Percentiles rank a stretch among this genome's conserved stretches.
Evolutionary conservation across 306 rosid species (phyloP).

Genomic region (Cucurbita maxima): DNA sequence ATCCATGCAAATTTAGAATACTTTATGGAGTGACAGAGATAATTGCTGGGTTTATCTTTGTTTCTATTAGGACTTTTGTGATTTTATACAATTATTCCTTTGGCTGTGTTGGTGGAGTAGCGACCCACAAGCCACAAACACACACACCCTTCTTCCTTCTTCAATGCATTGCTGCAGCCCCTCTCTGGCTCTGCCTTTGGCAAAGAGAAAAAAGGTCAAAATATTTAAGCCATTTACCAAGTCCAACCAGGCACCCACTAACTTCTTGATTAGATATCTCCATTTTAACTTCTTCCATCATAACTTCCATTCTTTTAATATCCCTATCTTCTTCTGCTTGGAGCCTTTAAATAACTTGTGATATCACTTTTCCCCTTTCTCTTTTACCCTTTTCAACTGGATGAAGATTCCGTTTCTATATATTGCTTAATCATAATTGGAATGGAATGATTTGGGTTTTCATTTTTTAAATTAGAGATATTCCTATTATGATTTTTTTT

Average conservation of each 20-base stretch:
- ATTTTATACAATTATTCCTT: constrained; percentile 3
- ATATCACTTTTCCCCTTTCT: not conserved
- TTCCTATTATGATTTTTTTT: too few relatives aligned
- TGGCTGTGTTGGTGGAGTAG: not conserved
- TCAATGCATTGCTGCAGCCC: not conserved
- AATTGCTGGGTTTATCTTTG: constrained; percentile 1
- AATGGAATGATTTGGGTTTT: not conserved
- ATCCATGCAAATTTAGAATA: not conserved
- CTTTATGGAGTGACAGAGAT: constrained; percentile 1
- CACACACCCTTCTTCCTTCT: not conserved
- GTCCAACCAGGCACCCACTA: constrained; percentile 3
- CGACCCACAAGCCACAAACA: not conserved
- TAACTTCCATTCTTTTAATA: not conserved
- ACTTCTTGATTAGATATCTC: not conserved
- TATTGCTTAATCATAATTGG: not conserved
- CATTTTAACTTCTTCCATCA: constrained; percentile 5
- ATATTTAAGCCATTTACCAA: not conserved
- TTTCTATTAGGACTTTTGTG: not conserved
- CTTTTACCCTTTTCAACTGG: not conserved
- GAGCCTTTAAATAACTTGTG: not conserved
- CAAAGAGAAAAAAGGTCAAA: not conserved
- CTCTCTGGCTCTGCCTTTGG: not conserved
- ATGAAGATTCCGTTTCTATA: not conserved
- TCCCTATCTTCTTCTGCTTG: not conserved
- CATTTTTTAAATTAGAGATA: not conserved